Evolutionary conservation across 495 filamentous ascomycete species (phyloP), one percentile per base, ranked within the genome.

Genomic region (Amphirosellinia nigrospora): DNA sequence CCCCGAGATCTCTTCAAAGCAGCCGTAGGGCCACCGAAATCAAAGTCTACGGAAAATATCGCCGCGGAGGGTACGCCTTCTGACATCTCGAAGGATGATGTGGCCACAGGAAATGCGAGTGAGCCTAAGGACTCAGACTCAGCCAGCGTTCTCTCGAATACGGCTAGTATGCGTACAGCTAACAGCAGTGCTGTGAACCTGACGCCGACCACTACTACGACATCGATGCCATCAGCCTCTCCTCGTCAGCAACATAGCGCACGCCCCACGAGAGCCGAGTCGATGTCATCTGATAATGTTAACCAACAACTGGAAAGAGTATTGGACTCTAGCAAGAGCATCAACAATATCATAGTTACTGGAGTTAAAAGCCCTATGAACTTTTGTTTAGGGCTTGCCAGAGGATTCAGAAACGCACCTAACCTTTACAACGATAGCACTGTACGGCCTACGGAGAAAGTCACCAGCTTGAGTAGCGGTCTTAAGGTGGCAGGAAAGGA

Each of bases 341-440:
- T 92, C 43, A 81, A 83, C 15, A 89, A 91, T 45, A 91, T 96
- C 55, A 86, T 94, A 6, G 86, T 85, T 39, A 88, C 90, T 21
- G 86, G 89, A n/a, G 79, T 94, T 63, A 89, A 90, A 79, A 89
- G 91, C 0, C 93, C 93, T 0, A 90, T 94, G 81, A 93, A 96
- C 70, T 88, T 96, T 67, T 90, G 92, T 15, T 81, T 96, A 48
- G 90, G 89, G 16, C 75, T 97, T 3, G 89, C 94, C 0, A 92
- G 90, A 78, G 94, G 94, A 10, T 96, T 97, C 71, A 92, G 96
- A 77, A 97, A 96, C 74, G 89, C 88, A 1, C 93, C 93, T 0
- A 91, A 87, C 65, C 78, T 96, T 1, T 96, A 95, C 69, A 89
- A 93, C 50, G 93, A 94, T 71, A 86, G 89, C 7, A 93, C 86